Evolutionary conservation across 2,329 filamentous ascomycete species (phyloP).

Genomic region (Ophiostoma pallidulum): DNA sequence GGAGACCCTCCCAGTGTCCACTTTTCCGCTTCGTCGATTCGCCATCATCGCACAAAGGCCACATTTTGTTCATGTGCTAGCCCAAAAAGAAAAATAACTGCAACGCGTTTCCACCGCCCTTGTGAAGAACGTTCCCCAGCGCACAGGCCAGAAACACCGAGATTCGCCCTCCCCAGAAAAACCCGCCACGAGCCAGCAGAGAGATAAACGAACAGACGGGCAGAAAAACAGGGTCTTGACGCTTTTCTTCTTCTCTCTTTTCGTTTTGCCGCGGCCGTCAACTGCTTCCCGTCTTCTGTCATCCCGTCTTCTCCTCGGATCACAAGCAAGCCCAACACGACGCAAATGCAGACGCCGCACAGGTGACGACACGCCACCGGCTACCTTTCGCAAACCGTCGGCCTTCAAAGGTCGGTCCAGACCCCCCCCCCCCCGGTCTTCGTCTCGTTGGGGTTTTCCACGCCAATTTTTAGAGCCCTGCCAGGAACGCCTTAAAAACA

Average conservation of each 20-base stretch:
- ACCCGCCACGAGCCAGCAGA: too few species aligned
- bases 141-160: constrained; percentile 4
- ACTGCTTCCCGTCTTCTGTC: background rate
- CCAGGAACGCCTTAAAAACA: constrained; percentile 1
- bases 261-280: constrained; percentile 3
- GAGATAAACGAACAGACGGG: too few species aligned
- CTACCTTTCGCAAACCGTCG: background rate
- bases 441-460: background rate
- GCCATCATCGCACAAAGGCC: background rate
- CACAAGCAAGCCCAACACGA: background rate
- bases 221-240: too few species aligned
- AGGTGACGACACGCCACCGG: constrained; percentile 8
- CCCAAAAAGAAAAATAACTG: background rate
- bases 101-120: background rate
- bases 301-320: background rate
- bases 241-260: too few species aligned
- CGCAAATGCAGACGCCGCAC: constrained; percentile 4
- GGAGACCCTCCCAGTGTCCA: background rate
- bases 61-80: constrained; percentile 6
- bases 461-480: background rate
- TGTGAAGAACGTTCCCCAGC: too few species aligned
- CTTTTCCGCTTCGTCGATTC: constrained; percentile 3
- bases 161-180: constrained; percentile 2
- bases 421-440: too few species aligned
- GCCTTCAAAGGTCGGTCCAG: background rate